phyloP scores from a whole-genome alignment of 2,329 filamentous ascomycete species.

The Cercospora nicotianae region DNA sequence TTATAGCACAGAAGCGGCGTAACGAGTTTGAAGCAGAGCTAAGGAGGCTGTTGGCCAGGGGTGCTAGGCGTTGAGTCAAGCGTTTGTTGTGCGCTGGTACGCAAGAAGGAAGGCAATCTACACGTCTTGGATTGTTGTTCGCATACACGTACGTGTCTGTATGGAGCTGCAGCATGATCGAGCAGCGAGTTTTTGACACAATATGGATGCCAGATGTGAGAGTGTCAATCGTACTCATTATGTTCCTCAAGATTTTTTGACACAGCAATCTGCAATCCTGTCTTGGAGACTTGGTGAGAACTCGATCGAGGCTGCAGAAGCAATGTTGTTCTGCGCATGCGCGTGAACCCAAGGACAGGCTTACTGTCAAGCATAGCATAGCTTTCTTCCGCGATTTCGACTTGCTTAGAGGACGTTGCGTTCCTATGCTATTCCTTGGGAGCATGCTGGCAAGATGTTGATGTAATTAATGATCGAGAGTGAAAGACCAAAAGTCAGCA shows the following conservation, averaged over 20 bases:
- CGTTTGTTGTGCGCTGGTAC: not conserved
- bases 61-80: not conserved
- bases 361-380: not conserved
- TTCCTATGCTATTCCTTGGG: not conserved
- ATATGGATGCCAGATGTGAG: not conserved
- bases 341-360: not conserved
- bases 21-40: constrained; percentile 13
- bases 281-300: not conserved
- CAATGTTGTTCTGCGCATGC: not conserved
- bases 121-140: not conserved
- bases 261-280: not conserved
- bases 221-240: not conserved
- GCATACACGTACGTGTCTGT: not conserved
- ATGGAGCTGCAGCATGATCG: not conserved
- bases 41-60: not conserved
- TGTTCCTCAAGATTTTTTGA: not conserved
- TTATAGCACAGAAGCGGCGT: constrained; percentile 14
- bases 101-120: not conserved
- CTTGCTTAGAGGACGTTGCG: not conserved
- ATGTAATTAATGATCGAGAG: not conserved
- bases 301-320: not conserved
- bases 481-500: not conserved
- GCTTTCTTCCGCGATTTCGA: not conserved
- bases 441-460: not conserved
- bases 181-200: not conserved